Conservation (phyloP, 2,329 filamentous ascomycete genomes). For the Mycosphaerelloides madeirae region DNA sequence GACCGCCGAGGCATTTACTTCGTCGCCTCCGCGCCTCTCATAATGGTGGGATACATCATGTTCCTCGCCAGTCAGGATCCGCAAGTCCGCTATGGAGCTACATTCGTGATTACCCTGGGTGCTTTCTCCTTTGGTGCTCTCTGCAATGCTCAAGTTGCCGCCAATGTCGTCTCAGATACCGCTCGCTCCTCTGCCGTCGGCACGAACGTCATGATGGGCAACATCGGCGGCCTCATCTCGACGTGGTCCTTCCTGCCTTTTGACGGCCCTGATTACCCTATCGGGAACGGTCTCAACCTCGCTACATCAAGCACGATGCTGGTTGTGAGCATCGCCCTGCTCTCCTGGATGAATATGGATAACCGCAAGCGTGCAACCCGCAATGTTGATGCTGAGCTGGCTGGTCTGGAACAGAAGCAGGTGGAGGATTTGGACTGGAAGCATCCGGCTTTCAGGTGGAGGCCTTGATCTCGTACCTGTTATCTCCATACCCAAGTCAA, state of each 20-base stretch:
- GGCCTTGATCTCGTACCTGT: too few species aligned
- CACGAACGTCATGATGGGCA: conserved; percentile 66
- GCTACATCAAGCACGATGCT: conserved; percentile 57
- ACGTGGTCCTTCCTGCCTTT: conserved; percentile 45
- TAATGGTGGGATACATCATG: conserved; percentile 67
- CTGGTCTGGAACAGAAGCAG: conserved; percentile 49
- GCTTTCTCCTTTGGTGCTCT: conserved; percentile 61
- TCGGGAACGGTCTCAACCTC: conserved; percentile 67
- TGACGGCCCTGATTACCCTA: conserved; percentile 62
- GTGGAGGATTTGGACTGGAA: conserved; percentile 61
- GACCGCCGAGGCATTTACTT: conserved; percentile 60
- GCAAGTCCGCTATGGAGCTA: conserved; percentile 61
- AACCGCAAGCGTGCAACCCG: conserved; percentile 56
- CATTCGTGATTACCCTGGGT: conserved; percentile 63
- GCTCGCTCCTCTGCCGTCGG: conserved; percentile 63
- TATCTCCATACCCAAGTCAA: too few species aligned
- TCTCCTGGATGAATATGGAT: conserved; percentile 59
- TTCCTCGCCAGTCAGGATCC: conserved; percentile 55
- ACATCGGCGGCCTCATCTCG: conserved; percentile 53
- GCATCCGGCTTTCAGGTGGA: conserved; percentile 63
- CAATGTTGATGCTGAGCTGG: conserved; percentile 53
- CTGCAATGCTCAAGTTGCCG: conserved; percentile 62
- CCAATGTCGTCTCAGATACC: conserved; percentile 68
- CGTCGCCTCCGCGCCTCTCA: conserved; percentile 55
- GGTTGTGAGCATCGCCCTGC: conserved; percentile 45